These are phyloP conservation scores for Lachnellula hyalina DNA, from an alignment of 2,329 filamentous ascomycete genomes.

Conservation along the genomic window DNA sequence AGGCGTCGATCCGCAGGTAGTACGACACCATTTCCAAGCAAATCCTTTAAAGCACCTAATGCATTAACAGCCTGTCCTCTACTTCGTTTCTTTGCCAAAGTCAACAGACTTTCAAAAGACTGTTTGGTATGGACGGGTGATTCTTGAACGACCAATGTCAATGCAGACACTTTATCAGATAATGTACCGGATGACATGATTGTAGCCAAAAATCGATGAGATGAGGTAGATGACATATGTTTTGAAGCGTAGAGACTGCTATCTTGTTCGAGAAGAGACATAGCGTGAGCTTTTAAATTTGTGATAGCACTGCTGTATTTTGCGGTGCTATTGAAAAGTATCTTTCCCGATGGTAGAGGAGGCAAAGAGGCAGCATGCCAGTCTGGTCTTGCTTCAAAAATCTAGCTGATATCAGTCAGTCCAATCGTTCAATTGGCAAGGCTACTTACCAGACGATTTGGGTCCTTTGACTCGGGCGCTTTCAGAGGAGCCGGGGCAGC, in stretches of 20 bases:
- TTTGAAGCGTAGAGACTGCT: constrained; percentile 67
- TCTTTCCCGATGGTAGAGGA: constrained; percentile 41
- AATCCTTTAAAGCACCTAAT: constrained; percentile 88
- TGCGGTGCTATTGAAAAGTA: constrained; percentile 34
- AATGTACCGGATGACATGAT: constrained; percentile 97
- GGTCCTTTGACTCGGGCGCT: constrained; percentile 16
- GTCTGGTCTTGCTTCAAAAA: constrained; percentile 57
- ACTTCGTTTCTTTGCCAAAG: constrained; percentile 85
- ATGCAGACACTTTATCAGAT: constrained; percentile 91
- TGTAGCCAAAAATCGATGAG: constrained; percentile 91
- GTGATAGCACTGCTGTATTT: constrained; percentile 49
- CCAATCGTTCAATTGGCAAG: constrained; percentile 5
- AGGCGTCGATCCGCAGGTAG: constrained; percentile 79
- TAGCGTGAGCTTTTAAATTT: constrained; percentile 64
- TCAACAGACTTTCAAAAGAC: constrained; percentile 78
- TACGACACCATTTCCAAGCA: constrained; percentile 82
- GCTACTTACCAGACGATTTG: constrained; percentile 31
- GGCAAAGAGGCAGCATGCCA: constrained; percentile 60
- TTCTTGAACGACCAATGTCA: constrained; percentile 92
- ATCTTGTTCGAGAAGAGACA: constrained; percentile 70
- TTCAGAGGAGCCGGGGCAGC: neutral
- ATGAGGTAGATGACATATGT: constrained; percentile 72
- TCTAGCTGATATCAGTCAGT: constrained; percentile 37
- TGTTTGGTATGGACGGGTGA: constrained; percentile 91
- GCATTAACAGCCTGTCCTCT: constrained; percentile 89